A percentile compares a stretch with the other conserved stretches of the same genome.
phyloP scores from a whole-genome alignment of 2,329 filamentous ascomycete genomes.

The Acephala macrosclerotiorum region DNA sequence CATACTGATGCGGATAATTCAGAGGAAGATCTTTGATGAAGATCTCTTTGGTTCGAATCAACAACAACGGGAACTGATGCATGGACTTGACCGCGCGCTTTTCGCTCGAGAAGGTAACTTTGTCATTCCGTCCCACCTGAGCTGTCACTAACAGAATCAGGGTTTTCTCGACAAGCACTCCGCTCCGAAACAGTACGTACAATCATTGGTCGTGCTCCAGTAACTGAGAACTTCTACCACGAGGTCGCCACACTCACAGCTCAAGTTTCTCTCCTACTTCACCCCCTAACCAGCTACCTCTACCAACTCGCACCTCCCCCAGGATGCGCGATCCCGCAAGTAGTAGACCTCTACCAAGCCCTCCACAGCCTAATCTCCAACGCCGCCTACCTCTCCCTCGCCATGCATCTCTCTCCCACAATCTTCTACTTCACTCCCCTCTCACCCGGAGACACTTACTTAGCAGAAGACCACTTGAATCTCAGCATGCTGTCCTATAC shows the following conservation, averaged over 20 bases:
- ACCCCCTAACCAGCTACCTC: constrained; percentile 36
- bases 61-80: constrained; percentile 32
- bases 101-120: constrained; percentile 35
- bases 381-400: constrained; percentile 37
- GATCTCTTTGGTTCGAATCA: constrained; percentile 37
- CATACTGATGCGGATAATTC: constrained; percentile 35
- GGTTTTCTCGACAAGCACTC: constrained; percentile 33
- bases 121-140: not conserved
- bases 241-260: constrained; percentile 59
- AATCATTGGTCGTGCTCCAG: constrained; percentile 28
- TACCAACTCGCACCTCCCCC: constrained; percentile 21
- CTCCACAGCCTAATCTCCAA: constrained; percentile 39
- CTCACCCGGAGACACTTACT: constrained; percentile 30
- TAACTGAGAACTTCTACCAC: constrained; percentile 46
- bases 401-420: constrained; percentile 34
- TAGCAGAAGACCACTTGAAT: constrained; percentile 28
- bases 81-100: constrained; percentile 35
- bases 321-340: constrained; percentile 10
- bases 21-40: constrained; percentile 37
- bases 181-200: constrained; percentile 32
- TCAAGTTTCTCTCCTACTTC: constrained; percentile 51
- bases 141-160: constrained; percentile 19
- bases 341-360: constrained; percentile 33
- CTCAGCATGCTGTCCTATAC: constrained; percentile 24
- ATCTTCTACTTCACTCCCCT: constrained; percentile 36